Evolutionary conservation across 2,329 filamentous ascomycete species (phyloP).

Genomic region (Trichoderma harzianum): DNA sequence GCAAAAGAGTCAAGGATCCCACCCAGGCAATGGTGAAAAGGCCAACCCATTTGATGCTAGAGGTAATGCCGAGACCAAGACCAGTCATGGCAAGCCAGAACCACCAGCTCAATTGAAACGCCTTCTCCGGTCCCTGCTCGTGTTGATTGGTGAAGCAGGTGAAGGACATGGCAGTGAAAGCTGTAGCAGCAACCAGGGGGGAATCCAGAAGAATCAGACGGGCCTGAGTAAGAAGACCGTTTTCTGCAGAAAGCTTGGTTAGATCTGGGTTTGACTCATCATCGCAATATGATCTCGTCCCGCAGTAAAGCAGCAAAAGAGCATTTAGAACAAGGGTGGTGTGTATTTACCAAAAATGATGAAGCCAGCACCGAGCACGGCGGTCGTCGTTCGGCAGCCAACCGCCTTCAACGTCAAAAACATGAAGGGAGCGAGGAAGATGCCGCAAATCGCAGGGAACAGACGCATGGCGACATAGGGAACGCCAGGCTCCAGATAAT

Average conservation of each 20-base stretch:
- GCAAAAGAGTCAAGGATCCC: slow-evolving; percentile 80
- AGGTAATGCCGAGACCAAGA: slow-evolving; percentile 81
- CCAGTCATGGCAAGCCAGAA: slow-evolving; percentile 92
- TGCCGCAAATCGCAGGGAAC: slow-evolving; percentile 84
- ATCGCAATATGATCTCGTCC: background rate
- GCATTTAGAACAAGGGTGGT: background rate
- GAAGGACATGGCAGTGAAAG: slow-evolving; percentile 85
- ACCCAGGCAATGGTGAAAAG: slow-evolving; percentile 99
- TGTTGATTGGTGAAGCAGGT: slow-evolving; percentile 95
- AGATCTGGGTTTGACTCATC: slow-evolving; percentile 22
- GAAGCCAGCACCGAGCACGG: slow-evolving; percentile 76
- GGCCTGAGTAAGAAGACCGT: slow-evolving; percentile 90
- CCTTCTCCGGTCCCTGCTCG: slow-evolving; percentile 82
- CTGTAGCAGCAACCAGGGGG: slow-evolving; percentile 88
- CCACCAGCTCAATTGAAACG: slow-evolving; percentile 92
- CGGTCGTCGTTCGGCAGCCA: slow-evolving; percentile 83
- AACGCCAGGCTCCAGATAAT: slow-evolving; percentile 90
- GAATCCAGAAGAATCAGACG: slow-evolving; percentile 95
- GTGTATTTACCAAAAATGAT: slow-evolving; percentile 79
- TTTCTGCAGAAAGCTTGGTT: slow-evolving; percentile 58
- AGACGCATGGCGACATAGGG: slow-evolving; percentile 98
- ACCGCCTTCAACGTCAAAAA: slow-evolving; percentile 90
- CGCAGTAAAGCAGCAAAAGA: background rate
- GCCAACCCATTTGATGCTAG: slow-evolving; percentile 98
- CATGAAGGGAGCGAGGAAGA: slow-evolving; percentile 85